Evolutionary conservation across 208 protist species (phyloP), one percentile per base, ranked within the genome.

Genomic region (Acanthamoeba pearcei): DNA sequence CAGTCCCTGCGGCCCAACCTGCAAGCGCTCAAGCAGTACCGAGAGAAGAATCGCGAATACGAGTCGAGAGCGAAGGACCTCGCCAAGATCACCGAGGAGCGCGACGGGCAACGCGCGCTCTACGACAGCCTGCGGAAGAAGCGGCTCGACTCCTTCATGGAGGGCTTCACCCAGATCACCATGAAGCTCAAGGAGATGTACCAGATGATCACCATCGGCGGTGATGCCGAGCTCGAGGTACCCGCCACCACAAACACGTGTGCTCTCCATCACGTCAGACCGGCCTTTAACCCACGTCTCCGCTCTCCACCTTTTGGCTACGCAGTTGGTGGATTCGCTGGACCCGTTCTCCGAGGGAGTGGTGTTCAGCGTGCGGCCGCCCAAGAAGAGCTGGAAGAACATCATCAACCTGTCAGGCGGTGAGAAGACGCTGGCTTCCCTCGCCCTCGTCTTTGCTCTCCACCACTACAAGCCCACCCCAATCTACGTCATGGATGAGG

Each of bases 401-500:
- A 99, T 99, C 93, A 98, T 97, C 3, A 99, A 99, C 97, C 97
- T 99, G 2, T 99, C 98, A 60, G 99, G 99, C 53, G 99, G 99
- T 32, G 99, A 99, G 96, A 99, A 99, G 97, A 99, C 99, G 35
- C 97, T 99, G 9, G 98, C 98, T 19, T 99, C 99, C 72, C 98
- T 99, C 8, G 98, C 99, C 2, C 98, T 99, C 49, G 99, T 99
- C 53, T 99, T 99, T 97, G 99, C 99, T 29, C 98, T 99, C 24
- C 99, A 99, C 96, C 98, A 99, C 96, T 99, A 99, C 97, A 99
- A 99, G 96, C 99, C 99, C 15, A 99, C 99, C n/a, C 99, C 99
- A 2, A 98, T 99, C 57, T 99, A 99, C 97, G 98, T 99, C 64
- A 99, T 99, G 99, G 99, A 99, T 97, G 99, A 99, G 97, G 74